These are phyloP conservation scores for Calonectria leucothoes DNA, from an alignment of 2,329 filamentous ascomycete genomes.

Conservation along the genomic window DNA sequence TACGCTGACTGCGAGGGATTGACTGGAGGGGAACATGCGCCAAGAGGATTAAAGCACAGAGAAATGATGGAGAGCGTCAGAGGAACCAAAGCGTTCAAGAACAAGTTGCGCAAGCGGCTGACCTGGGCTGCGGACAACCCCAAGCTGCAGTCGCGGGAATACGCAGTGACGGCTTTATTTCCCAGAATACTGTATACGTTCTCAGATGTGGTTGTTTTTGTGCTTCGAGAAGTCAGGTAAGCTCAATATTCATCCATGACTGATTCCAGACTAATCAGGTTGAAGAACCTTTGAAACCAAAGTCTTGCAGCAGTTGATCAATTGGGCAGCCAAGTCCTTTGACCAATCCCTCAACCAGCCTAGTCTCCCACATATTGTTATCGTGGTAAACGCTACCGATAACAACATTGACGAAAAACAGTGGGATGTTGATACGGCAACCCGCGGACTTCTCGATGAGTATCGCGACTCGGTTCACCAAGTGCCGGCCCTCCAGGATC, in stretches of 20 bases:
- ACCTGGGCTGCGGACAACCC: constrained; percentile 6
- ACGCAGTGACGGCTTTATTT: constrained; percentile 17
- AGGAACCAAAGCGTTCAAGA: neutral
- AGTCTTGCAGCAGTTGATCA: constrained; percentile 5
- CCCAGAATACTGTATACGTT: constrained; percentile 24
- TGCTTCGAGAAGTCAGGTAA: constrained; percentile 15
- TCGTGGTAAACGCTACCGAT: constrained; percentile 6
- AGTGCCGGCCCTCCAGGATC: constrained; percentile 1
- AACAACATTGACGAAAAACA: constrained; percentile 7
- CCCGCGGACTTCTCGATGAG: neutral
- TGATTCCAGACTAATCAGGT: neutral
- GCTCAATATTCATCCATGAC: neutral
- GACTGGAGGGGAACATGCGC: neutral
- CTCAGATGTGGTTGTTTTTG: constrained; percentile 24
- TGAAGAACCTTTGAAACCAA: constrained; percentile 7
- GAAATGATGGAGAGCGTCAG: neutral
- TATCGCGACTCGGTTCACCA: constrained; percentile 2
- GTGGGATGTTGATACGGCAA: constrained; percentile 5
- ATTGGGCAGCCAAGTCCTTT: constrained; percentile 15
- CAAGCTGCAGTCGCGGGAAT: constrained; percentile 10
- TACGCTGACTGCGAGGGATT: constrained; percentile 11
- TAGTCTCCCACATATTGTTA: constrained; percentile 8
- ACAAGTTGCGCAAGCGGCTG: constrained; percentile 1
- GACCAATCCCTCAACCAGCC: constrained; percentile 17
- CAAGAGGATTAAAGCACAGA: neutral